Evolutionary conservation across 352 stramenopile species (phyloP), one percentile per base, ranked within the genome.

Genomic region (Blastocystis sp.): DNA sequence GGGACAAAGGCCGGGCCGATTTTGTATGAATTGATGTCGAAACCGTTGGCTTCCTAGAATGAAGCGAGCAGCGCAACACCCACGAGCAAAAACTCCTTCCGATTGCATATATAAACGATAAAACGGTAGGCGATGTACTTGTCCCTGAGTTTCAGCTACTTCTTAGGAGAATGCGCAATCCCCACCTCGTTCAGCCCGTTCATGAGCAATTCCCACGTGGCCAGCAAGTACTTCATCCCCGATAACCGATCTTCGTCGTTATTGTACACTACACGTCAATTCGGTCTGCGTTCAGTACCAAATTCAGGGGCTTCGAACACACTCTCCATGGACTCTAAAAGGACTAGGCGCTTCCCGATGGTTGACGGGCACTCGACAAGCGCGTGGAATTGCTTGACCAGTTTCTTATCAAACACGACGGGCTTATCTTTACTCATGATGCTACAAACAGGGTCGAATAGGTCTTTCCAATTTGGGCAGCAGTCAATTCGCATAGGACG

Each of bases 61-160:
- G 6, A 7, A 81, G 3, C n/a, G 19, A 57, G 21, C 10, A 14
- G 24, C 17, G 38, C 28, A 70, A 21, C 3, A 24, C 21, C 9
- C 69, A 84, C 74, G 17, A 84, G 48, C 34, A 68, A 43, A 45
- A 84, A 84, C 42, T 84, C 74, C 24, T 84, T 68, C 38, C 74
- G 74, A 59, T 84, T 57, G 1, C 54, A 52, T 59, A 84, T 84
- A 57, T 84, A 70, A 70, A 48, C 24, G 48, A 84, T 84, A 70
- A 84, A 84, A 34, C 74, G 74, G 57, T 84, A 84, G 40, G 66
- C n/a, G 42, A 84, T 43, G 28, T 57, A 68, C 19, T 43, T 28
- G 42, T 84, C 74, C 14, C 28, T 34, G 11, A 28, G 40, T 57
- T 68, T 84, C 34, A 84, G 10, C 74, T 84, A 69, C 2, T 7